A percentile compares a stretch with the other conserved stretches of the same genome.
These are phyloP conservation scores for Caloboletus inedulis DNA, from an alignment of 1,284 basidiomycete genomes.

Conservation along the genomic window DNA sequence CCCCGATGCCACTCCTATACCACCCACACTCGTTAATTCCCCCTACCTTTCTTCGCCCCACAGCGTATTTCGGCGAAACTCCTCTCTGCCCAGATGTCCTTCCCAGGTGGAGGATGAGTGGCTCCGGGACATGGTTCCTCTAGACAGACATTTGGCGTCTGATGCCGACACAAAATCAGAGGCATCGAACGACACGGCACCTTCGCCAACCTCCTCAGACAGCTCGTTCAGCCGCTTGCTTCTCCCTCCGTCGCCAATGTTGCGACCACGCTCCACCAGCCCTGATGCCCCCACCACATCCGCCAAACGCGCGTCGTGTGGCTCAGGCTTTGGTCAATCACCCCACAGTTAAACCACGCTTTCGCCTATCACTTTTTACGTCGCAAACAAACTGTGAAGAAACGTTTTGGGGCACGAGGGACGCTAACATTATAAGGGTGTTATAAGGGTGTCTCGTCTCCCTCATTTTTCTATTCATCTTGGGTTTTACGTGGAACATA, in stretches of 20 bases:
- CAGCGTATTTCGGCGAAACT: constrained; percentile 45
- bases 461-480: constrained; percentile 15
- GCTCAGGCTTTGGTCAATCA: constrained; percentile 13
- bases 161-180: constrained; percentile 20
- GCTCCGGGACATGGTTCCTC: constrained; percentile 59
- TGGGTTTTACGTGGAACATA: constrained; percentile 23
- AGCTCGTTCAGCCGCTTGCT: constrained; percentile 12
- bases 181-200: constrained; percentile 9
- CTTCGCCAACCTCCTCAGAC: constrained; percentile 29
- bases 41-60: constrained; percentile 49
- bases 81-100: constrained; percentile 36
- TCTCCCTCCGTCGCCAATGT: constrained; percentile 20
- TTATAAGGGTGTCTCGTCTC: constrained; percentile 3
- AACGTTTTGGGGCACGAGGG: constrained; percentile 32
- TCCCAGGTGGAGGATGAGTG: constrained; percentile 53
- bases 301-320: constrained; percentile 10
- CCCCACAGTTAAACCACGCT: constrained; percentile 11
- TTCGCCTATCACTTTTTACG: constrained; percentile 25
- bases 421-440: not conserved
- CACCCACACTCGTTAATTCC: constrained; percentile 53
- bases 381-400: constrained; percentile 13
- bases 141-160: constrained; percentile 17
- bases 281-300: constrained; percentile 18
- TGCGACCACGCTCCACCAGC: constrained; percentile 26
- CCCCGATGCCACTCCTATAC: constrained; percentile 43